Evolutionary conservation across 345 rosid species (phyloP).

Genomic region (Combretum micranthum): DNA sequence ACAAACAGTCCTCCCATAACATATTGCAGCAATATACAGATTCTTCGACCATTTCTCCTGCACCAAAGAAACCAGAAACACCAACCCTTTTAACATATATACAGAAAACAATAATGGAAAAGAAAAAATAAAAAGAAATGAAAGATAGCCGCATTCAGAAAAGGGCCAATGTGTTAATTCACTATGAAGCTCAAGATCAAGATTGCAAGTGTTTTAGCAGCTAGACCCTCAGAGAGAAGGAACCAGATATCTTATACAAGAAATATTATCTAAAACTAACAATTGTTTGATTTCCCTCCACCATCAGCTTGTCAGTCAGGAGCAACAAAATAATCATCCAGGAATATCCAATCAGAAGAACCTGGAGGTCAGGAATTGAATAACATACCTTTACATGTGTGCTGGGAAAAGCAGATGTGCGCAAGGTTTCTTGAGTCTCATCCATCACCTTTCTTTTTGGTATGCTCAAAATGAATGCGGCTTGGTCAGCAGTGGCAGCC

Average conservation of each 20-base stretch:
- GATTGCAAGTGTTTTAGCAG: no score
- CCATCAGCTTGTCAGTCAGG: not conserved
- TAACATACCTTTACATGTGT: conserved; percentile 79
- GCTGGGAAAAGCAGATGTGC: conserved; percentile 95
- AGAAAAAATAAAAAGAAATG: not conserved
- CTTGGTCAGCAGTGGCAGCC: conserved; percentile 94
- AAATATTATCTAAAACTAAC: not conserved
- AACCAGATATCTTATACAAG: not conserved
- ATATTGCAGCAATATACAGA: conserved; percentile 58
- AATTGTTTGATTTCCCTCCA: not conserved
- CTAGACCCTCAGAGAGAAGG: not conserved
- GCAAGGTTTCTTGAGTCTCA: conserved; percentile 94
- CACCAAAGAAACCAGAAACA: conserved; percentile 6
- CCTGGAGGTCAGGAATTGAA: not conserved
- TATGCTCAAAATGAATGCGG: conserved; percentile 80
- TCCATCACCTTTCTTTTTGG: conserved; percentile 80
- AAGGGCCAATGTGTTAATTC: no score
- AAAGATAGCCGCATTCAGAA: not conserved
- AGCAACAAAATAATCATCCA: not conserved
- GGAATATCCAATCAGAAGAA: not conserved
- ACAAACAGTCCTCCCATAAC: conserved; percentile 68
- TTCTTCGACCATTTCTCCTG: conserved; percentile 73
- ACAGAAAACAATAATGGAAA: not conserved
- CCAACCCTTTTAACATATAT: not conserved
- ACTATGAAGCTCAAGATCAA: no score